Conservation (phyloP, 164 flowering plant species). For the Berberis vulgaris region DNA sequence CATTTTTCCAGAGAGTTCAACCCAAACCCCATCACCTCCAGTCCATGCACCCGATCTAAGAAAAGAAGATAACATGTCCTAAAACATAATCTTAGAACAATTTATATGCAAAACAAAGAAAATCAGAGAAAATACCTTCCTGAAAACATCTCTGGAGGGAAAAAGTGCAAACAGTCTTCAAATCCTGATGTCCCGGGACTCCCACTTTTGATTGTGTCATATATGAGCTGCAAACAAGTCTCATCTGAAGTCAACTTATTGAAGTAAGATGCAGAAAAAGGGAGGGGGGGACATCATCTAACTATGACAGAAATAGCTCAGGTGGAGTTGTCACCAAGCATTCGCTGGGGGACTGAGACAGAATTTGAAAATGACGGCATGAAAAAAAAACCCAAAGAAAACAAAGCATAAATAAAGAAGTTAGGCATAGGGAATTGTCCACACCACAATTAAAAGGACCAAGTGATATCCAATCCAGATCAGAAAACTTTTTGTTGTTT, state of each 20-base stretch:
- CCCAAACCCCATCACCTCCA: conserved; percentile 74
- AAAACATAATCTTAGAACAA: not conserved
- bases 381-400: too few species aligned
- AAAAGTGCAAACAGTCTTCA: conserved; percentile 81
- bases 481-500: too few species aligned
- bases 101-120: not conserved
- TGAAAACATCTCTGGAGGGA: conserved; percentile 85
- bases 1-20: conserved; percentile 98
- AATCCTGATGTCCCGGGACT: conserved; percentile 79
- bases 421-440: too few species aligned
- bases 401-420: too few species aligned
- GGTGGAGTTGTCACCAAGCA: too few species aligned
- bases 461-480: too few species aligned
- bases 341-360: too few species aligned
- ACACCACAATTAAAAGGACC: too few species aligned
- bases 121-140: conserved; percentile 48
- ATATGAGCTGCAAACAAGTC: conserved; percentile 63
- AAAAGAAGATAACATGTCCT: conserved; percentile 6
- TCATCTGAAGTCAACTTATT: not conserved
- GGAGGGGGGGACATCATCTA: too few species aligned
- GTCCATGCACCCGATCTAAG: conserved; percentile 93
- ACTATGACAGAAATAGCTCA: too few species aligned
- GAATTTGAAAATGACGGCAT: too few species aligned
- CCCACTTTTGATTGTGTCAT: conserved; percentile 77
- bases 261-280: too few species aligned